Evolutionary conservation across 495 filamentous ascomycete genomes (phyloP), one percentile per base, ranked within the genome.

Genomic region (Annulohypoxylon stygium): DNA sequence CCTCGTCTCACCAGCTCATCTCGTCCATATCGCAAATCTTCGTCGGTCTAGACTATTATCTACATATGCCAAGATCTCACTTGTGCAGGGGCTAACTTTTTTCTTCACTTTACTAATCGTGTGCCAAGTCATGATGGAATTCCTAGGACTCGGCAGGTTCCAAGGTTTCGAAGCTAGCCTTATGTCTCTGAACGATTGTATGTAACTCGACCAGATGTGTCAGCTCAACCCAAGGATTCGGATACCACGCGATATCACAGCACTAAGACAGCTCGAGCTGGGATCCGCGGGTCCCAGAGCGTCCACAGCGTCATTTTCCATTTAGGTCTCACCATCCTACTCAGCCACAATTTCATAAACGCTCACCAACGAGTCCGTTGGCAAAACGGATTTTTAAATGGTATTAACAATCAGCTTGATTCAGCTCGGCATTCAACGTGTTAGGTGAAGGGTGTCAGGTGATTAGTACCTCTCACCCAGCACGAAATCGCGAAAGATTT

Each of bases 31-130:
- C 57, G 57, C 16, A 14, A 11, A 43, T 43, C 39, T 43, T 43
- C 39, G 10, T n/a, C 8, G 41, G 58, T 65, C 69, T 54, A 63
- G 69, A 67, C 64, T 41, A 16, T 57, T 25, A 18, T 47, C 30
- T 34, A 45, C 50, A 67, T 58, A 51, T 62, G 69, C 69, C 62
- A 72, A 72, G 69, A 60, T 25, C 30, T 59, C 39, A 58, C 43
- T 14, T 45, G 20, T 25, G 18, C 55, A 18, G 36, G 34, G 20
- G 16, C 16, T 23, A 59, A 25, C 11, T 39, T 23, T 20, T 41
- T 41, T 41, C 25, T 41, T 41, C 18, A 37, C 33, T 36, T 39
- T 39, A 43, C 11, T 41, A 59, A 41, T 39, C 10, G 26, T 59
- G 36, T n/a, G 53, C 33, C 8, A 43, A 37, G 36, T 43, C 20